Base-by-base conservation (phyloP, 2,329 filamentous ascomycete species). In the Talaromyces sp. region DNA sequence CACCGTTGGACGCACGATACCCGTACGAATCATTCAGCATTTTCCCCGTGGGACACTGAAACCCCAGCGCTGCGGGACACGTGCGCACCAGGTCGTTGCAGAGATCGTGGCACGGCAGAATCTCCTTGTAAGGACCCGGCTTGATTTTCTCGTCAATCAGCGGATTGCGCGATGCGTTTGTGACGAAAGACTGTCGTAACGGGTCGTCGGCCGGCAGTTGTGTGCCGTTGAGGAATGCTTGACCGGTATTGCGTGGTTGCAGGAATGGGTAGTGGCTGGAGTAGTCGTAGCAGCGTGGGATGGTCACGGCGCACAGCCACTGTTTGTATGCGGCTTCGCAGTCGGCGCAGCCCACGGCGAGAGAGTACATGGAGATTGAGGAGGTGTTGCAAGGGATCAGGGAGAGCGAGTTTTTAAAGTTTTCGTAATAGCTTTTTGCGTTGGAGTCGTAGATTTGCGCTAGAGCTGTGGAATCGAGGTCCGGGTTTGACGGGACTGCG, bases 271-370 rank as follows among this genome's bases (percentile, higher is more conserved):
- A 79, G 1, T 73, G 69, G 55, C 81, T 85, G 57, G 82, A 85
- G 69, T 90, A 95, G 77, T 97, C 93, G 70, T 91, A 88, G 78
- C 95, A 99, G 32, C 93, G 90, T 1, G 95, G 95, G 64, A 99
- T 95, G 17, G 87, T 89, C 30, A 98, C 92, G 27, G 91, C 90
- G 78, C 95, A 99, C 22, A 99, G 87, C 95, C 95, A 99, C 70
- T 87, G 82, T 74, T 96, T 97, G 82, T 99, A 99, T 9, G 92
- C 91, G 0, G 73, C 70, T 17, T 81, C 85, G 76, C 95, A 99
- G 74, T 96, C 84, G 51, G 80, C 75, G 79, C 95, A 99, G 67
- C 77, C 85, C 49, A 87, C 85, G 1, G 86, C 89, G 15, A 98
- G 85, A 1, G 92, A 96, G 77, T 96, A 99, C 65, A 85, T 84